phyloP scores from a whole-genome alignment of 495 filamentous ascomycete genomes.

The Penicillium argentinense region DNA sequence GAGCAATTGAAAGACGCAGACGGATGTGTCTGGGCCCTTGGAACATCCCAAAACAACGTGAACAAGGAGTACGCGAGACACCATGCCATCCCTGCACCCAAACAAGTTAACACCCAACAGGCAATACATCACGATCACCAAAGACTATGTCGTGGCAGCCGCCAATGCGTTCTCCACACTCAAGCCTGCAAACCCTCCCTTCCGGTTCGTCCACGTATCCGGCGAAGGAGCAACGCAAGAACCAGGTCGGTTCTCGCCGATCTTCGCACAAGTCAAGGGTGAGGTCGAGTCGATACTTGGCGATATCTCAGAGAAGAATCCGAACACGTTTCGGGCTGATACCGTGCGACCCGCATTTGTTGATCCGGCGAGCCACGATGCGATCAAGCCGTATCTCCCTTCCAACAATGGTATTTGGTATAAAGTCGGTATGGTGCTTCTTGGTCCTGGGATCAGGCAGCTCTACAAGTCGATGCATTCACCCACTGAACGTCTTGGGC shows the following conservation, averaged over 20 bases:
- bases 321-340: conserved; percentile 42
- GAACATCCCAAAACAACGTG: conserved; percentile 58
- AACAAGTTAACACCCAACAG: conserved; percentile 30
- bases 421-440: neutral
- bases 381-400: conserved; percentile 47
- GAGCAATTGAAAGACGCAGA: conserved; percentile 60
- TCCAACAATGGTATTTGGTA: neutral
- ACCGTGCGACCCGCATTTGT: conserved; percentile 55
- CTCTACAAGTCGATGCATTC: conserved; percentile 16
- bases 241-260: conserved; percentile 51
- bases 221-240: conserved; percentile 52
- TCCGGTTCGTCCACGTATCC: conserved; percentile 72
- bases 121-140: conserved; percentile 66
- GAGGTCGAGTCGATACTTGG: conserved; percentile 56
- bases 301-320: conserved; percentile 41
- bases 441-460: conserved; percentile 8
- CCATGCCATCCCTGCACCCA: neutral
- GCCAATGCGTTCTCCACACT: conserved; percentile 60
- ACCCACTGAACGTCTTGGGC: conserved; percentile 41
- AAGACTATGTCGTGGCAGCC: conserved; percentile 60
- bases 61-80: conserved; percentile 51
- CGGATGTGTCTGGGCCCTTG: conserved; percentile 71
- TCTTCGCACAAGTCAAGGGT: conserved; percentile 64
- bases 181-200: conserved; percentile 29
- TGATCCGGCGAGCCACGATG: conserved; percentile 46